Conservation (phyloP, 1,284 basidiomycete species). For the Cerioporus squamosus region DNA sequence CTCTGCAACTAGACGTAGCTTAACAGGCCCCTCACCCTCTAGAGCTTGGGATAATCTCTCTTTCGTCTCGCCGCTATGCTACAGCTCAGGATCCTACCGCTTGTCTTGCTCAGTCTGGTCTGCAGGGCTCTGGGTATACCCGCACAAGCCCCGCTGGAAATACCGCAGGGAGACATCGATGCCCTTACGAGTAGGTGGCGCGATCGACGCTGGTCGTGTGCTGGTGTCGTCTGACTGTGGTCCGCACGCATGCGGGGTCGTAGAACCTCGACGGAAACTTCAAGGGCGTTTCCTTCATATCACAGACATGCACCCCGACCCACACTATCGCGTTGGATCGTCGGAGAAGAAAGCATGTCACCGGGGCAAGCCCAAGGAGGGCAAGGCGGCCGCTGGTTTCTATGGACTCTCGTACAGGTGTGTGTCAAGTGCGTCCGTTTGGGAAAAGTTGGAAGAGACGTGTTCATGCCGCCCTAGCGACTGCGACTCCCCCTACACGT, state of each 20-base stretch:
- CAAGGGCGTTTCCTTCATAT: slow-evolving; percentile 79
- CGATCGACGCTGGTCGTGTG: slow-evolving; percentile 9
- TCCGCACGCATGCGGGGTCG: slow-evolving; percentile 1
- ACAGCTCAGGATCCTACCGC: slow-evolving; percentile 18
- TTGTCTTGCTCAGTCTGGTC: slow-evolving; percentile 18
- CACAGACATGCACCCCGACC: slow-evolving; percentile 85
- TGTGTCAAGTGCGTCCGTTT: not conserved
- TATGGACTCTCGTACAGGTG: slow-evolving; percentile 71
- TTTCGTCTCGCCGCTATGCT: slow-evolving; percentile 22
- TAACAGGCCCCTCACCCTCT: slow-evolving; percentile 18
- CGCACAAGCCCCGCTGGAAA: slow-evolving; percentile 27
- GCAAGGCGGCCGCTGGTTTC: slow-evolving; percentile 52
- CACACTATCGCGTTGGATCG: slow-evolving; percentile 54
- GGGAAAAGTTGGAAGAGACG: not conserved
- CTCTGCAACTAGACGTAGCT: slow-evolving; percentile 28
- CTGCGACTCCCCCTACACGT: slow-evolving; percentile 83
- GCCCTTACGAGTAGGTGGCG: slow-evolving; percentile 21
- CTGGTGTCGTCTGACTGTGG: slow-evolving; percentile 22
- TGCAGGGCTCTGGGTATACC: slow-evolving; percentile 17
- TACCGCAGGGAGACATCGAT: slow-evolving; percentile 14
- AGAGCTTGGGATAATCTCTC: slow-evolving; percentile 18
- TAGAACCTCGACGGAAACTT: slow-evolving; percentile 46
- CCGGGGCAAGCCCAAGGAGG: slow-evolving; percentile 62
- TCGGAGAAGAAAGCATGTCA: slow-evolving; percentile 67
- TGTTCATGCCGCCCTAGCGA: slow-evolving; percentile 51